These are phyloP conservation scores for Platanus orientalis DNA, from an alignment of 164 flowering plant species.

Conservation along the genomic window DNA sequence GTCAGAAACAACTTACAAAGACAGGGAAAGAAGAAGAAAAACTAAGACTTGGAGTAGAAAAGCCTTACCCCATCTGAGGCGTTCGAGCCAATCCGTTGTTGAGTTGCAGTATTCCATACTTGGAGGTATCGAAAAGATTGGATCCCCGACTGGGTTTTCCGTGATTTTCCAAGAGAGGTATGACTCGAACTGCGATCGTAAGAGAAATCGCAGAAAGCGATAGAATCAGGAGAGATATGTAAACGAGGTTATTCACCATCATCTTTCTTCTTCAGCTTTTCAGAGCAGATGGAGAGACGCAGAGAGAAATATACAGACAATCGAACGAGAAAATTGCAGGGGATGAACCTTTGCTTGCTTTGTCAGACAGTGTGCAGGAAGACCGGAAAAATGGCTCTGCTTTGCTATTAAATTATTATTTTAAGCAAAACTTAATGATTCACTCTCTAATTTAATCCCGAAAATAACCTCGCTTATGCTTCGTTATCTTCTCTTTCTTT, in stretches of 20 bases:
- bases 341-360: too few relatives aligned
- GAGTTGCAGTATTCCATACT: slow-evolving; percentile 64
- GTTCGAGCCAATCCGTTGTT: slow-evolving; percentile 68
- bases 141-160: slow-evolving; percentile 22
- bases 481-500: too few relatives aligned
- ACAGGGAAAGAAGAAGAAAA: background rate
- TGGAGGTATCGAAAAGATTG: slow-evolving; percentile 55
- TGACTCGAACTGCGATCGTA: slow-evolving; percentile 21
- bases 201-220: slow-evolving; percentile 14
- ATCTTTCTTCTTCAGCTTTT: background rate
- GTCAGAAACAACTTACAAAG: too few relatives aligned
- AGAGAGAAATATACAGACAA: too few relatives aligned
- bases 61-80: slow-evolving; percentile 86
- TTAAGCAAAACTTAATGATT: too few relatives aligned
- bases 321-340: too few relatives aligned
- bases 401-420: too few relatives aligned
- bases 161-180: slow-evolving; percentile 14
- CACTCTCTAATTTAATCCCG: too few relatives aligned
- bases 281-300: too few relatives aligned
- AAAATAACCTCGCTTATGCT: too few relatives aligned
- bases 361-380: too few relatives aligned
- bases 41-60: background rate
- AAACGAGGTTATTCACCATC: slow-evolving; percentile 1
- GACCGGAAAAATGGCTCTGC: too few relatives aligned
- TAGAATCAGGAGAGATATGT: slow-evolving; percentile 11